phyloP scores from a whole-genome alignment of 345 rosid species.

The Pistacia vera region DNA sequence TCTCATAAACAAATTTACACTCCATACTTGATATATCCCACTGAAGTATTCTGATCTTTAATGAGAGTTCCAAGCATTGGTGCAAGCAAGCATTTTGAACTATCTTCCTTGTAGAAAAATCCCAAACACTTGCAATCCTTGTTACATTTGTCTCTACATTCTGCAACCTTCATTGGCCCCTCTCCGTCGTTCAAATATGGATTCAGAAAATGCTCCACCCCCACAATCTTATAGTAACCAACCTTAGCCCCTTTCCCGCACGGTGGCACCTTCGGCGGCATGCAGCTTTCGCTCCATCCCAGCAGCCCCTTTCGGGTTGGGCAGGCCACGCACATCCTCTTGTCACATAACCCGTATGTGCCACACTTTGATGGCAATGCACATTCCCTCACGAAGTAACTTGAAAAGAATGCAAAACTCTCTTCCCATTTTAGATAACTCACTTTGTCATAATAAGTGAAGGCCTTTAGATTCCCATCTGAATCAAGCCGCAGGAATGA shows the following conservation, averaged over 20 bases:
- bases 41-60: not conserved
- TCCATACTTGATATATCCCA: conserved; percentile 7
- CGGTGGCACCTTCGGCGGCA: not conserved
- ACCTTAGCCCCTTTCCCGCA: not conserved
- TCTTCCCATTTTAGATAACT: conserved; percentile 21
- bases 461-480: conserved; percentile 34
- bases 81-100: conserved; percentile 23
- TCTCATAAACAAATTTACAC: not conserved
- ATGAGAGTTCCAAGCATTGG: conserved; percentile 8
- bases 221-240: conserved; percentile 22
- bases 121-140: conserved; percentile 41
- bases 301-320: conserved; percentile 8
- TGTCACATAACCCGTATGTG: conserved; percentile 27
- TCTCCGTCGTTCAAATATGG: conserved; percentile 14
- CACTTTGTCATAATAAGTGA: conserved; percentile 26
- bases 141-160: conserved; percentile 37
- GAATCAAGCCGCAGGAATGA: conserved; percentile 28
- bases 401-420: conserved; percentile 25
- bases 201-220: conserved; percentile 31
- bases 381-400: conserved; percentile 20
- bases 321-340: conserved; percentile 24
- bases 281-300: conserved; percentile 28
- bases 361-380: conserved; percentile 35
- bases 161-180: conserved; percentile 25
- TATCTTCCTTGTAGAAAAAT: conserved; percentile 24